Base-by-base conservation (phyloP, 2,329 filamentous ascomycete species). In the Nemania abortiva region DNA sequence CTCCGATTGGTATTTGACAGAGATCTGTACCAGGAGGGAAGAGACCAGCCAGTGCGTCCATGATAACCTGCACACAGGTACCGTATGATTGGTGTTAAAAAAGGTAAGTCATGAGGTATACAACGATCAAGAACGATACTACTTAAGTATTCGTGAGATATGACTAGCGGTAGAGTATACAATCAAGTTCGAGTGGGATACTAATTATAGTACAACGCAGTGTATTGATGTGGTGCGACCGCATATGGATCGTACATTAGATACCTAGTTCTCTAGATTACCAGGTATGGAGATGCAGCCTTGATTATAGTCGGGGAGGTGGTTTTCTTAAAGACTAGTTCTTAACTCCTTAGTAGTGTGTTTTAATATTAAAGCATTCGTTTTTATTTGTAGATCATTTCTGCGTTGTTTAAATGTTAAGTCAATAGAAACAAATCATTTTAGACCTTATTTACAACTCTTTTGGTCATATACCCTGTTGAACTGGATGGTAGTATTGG, bases 1-100 rank as follows among this genome's bases (percentile, higher is more conserved):
- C 13, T 29, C 50, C 50, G 31, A 31, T 53, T 34, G 50, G 50
- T 53, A 53, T 53, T n/a, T 53, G 50, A 53, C 50, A 53, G 24
- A 53, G 50, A 31, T 53, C 50, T 18, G 27, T 53, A 15, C 50
- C 50, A n/a, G 50, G 50, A n/a, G 50, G 50, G 50, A 53, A 53
- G 50, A 53, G 24, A 18, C 11, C 24, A 18, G 50, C 50, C n/a
- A 53, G 5, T 34, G 50, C 7, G 13, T 53, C 50, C 50, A 53
- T 53, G 27, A 13, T 53, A 15, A 31, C 24, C 24, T 27, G 15
- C 27, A 13, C 5, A 27, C 18, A 31, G 5, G 31, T 53, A 18
- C 50, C 22, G 6, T 50, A 31, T 18, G 2, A 53, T 53, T 11
- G 13, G 24, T 29, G 31, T n/a, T 6, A 9, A 31, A n/a, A 31